Evolutionary conservation across 1,284 basidiomycete species (phyloP).

Genomic region (Anthracocystis setariae): DNA sequence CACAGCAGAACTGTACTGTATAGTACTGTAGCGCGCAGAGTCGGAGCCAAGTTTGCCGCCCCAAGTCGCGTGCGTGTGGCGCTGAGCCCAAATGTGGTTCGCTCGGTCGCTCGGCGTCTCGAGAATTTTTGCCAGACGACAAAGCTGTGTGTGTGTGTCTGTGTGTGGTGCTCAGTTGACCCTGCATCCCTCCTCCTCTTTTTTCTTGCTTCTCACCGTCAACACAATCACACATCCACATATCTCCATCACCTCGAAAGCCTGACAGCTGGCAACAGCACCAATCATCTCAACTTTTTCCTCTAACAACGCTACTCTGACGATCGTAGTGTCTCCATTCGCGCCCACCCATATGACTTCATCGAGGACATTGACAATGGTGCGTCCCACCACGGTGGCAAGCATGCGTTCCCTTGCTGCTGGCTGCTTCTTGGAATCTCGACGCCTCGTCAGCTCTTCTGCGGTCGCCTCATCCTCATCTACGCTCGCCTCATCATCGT

Average conservation of each 20-base stretch:
- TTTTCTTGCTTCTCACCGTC: not conserved
- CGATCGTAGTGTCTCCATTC: not conserved
- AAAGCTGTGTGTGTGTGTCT: no score
- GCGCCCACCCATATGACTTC: not conserved
- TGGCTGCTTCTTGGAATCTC: not conserved
- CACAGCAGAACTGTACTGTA: not conserved
- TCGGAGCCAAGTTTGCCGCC: not conserved
- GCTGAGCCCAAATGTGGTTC: not conserved
- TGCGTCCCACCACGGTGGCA: not conserved
- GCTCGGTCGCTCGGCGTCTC: constrained; percentile 14
- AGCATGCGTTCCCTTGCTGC: not conserved
- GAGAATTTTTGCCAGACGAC: constrained; percentile 6
- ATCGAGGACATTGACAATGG: constrained; percentile 2
- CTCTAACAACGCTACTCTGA: no score
- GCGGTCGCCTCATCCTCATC: constrained; percentile 5
- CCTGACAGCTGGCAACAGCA: no score
- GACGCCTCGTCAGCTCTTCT: not conserved
- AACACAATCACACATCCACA: not conserved
- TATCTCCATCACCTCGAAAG: not conserved
- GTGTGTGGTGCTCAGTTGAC: constrained; percentile 1
- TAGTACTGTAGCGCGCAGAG: not conserved
- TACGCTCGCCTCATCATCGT: constrained; percentile 5
- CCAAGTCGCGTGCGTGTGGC: constrained; percentile 23
- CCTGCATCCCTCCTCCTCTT: constrained; percentile 2
- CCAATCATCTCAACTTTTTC: no score